Percentiles rank a stretch among this genome's conserved stretches.
Evolutionary conservation across 2,329 filamentous ascomycete species (phyloP).

Genomic region (Monilinia fructicola): DNA sequence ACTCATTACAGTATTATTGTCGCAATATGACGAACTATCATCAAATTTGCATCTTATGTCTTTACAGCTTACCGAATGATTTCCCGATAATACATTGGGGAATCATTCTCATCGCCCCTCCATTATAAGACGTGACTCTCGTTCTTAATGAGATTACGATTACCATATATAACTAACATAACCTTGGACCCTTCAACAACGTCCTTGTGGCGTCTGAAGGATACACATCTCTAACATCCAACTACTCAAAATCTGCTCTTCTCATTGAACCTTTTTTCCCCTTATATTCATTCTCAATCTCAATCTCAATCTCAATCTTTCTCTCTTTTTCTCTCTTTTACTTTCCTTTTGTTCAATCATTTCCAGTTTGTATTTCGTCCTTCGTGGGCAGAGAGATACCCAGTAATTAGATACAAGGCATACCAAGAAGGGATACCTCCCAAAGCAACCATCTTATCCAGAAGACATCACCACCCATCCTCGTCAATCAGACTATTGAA

Average conservation of each 20-base stretch:
- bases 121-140: background rate
- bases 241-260: background rate
- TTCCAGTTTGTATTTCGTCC: background rate
- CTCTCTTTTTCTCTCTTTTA: too few species aligned
- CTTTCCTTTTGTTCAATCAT: background rate
- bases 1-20: too few species aligned
- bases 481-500: background rate
- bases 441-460: too few species aligned
- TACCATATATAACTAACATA: too few species aligned
- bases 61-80: background rate
- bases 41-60: background rate
- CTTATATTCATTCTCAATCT: background rate
- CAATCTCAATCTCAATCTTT: background rate
- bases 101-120: constrained; percentile 13
- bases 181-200: background rate
- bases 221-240: background rate
- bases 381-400: too few species aligned
- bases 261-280: too few species aligned
- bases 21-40: background rate
- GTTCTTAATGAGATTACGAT: too few species aligned
- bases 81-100: background rate
- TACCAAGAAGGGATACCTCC: background rate
- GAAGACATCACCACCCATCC: background rate
- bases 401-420: too few species aligned
- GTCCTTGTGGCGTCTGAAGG: constrained; percentile 12